Conservation (phyloP, 2,329 filamentous ascomycete species). For the Trichoderma cornu-damae region DNA sequence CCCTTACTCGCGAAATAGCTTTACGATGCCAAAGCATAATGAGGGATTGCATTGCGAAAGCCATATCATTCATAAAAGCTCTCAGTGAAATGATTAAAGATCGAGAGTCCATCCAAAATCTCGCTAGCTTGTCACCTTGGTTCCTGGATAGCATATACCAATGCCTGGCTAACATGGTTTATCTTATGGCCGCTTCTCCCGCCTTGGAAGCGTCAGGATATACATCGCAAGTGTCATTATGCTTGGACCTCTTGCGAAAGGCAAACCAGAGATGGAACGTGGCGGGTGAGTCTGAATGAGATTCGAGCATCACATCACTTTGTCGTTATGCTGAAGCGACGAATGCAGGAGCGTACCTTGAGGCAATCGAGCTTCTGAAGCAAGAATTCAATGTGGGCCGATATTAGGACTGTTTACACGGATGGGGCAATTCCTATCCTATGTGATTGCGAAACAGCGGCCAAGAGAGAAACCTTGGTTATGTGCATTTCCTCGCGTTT, state of each 20-base stretch:
- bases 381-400: neutral
- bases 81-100: slow-evolving; percentile 1
- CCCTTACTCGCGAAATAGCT: slow-evolving; percentile 12
- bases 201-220: neutral
- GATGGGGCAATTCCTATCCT: neutral
- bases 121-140: slow-evolving; percentile 14
- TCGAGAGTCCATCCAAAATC: neutral
- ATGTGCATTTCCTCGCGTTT: too few species aligned
- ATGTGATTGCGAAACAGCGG: too few species aligned
- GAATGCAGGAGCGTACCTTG: slow-evolving; percentile 9
- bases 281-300: neutral
- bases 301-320: rapidly evolving
- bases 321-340: neutral
- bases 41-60: neutral
- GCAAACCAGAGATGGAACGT: slow-evolving; percentile 17
- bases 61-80: slow-evolving; percentile 5
- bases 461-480: too few species aligned
- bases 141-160: slow-evolving; percentile 15
- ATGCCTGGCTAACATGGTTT: slow-evolving; percentile 9
- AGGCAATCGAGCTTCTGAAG: slow-evolving; percentile 6
- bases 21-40: slow-evolving; percentile 1
- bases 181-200: neutral
- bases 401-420: neutral
- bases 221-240: neutral
- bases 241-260: slow-evolving; percentile 1